Conservation (phyloP, 176 grass and related monocot genomes). For the Otatea glauca region DNA sequence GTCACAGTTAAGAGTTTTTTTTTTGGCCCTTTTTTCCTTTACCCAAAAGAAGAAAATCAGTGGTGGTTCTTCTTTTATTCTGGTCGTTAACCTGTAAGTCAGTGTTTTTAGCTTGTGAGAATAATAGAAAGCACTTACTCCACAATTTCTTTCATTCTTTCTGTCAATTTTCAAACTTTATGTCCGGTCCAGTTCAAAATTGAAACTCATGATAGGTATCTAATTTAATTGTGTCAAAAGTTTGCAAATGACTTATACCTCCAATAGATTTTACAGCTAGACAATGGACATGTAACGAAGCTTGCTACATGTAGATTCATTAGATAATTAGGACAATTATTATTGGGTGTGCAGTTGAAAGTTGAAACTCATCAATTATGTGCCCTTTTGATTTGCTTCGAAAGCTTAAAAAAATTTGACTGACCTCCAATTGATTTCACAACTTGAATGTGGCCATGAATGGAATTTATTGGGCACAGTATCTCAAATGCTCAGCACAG, state of each 20-base stretch:
- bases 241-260: constrained; percentile 25
- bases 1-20: not conserved
- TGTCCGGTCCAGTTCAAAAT: not conserved
- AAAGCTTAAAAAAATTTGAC: constrained; percentile 41
- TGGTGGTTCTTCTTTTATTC: not conserved
- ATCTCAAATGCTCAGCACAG: constrained; percentile 60
- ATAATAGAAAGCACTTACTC: no score
- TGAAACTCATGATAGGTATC: constrained; percentile 8
- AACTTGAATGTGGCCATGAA: constrained; percentile 76
- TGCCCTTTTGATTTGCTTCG: constrained; percentile 40
- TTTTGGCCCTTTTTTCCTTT: not conserved
- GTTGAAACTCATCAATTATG: constrained; percentile 39
- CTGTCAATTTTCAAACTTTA: not conserved
- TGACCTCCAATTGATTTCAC: constrained; percentile 49
- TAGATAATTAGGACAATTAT: constrained; percentile 42
- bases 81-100: not conserved
- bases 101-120: not conserved
- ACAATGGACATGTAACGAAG: constrained; percentile 18
- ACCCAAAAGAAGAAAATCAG: not conserved
- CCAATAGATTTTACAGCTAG: constrained; percentile 22
- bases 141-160: no score
- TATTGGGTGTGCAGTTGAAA: constrained; percentile 49
- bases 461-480: constrained; percentile 71
- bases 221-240: not conserved
- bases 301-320: constrained; percentile 29